Conservation (phyloP, 2,329 filamentous ascomycete genomes). For the Aspergillus udagawae region DNA sequence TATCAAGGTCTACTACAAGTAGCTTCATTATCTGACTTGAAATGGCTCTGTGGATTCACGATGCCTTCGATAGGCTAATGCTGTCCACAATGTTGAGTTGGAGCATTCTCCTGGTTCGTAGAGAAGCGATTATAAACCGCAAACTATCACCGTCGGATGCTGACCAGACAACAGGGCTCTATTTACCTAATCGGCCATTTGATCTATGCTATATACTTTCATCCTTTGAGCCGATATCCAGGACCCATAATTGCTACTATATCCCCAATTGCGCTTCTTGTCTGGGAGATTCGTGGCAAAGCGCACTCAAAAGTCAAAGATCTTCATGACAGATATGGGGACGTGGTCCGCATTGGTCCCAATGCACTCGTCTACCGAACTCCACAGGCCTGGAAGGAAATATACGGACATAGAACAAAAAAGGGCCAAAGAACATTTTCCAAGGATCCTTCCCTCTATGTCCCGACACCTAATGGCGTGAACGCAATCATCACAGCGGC, state of each 20-base stretch:
- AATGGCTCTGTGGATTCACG: neutral
- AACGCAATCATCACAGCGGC: slow-evolving; percentile 15
- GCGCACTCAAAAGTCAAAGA: slow-evolving; percentile 17
- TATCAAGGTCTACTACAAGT: neutral
- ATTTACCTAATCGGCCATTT: neutral
- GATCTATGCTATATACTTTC: slow-evolving; percentile 34
- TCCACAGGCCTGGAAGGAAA: slow-evolving; percentile 39
- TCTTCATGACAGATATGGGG: slow-evolving; percentile 33
- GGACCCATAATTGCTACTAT: slow-evolving; percentile 34
- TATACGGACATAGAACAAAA: slow-evolving; percentile 33
- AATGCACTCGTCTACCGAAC: slow-evolving; percentile 33
- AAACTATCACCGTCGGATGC: neutral
- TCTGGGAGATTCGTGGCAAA: slow-evolving; percentile 26
- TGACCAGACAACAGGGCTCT: neutral
- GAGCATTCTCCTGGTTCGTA: neutral
- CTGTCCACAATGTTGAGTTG: neutral
- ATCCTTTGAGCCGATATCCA: slow-evolving; percentile 39
- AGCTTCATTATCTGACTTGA: neutral
- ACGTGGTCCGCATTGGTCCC: slow-evolving; percentile 36
- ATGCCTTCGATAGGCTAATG: neutral
- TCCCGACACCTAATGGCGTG: slow-evolving; percentile 9
- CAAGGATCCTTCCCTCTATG: slow-evolving; percentile 28
- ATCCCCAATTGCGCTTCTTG: slow-evolving; percentile 34
- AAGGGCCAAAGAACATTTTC: slow-evolving; percentile 13
- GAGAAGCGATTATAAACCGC: neutral